Percentiles rank a stretch among this genome's conserved stretches.
Conservation (phyloP, 2,329 filamentous ascomycete genomes). For the Aspergillus fumigatiaffinis region DNA sequence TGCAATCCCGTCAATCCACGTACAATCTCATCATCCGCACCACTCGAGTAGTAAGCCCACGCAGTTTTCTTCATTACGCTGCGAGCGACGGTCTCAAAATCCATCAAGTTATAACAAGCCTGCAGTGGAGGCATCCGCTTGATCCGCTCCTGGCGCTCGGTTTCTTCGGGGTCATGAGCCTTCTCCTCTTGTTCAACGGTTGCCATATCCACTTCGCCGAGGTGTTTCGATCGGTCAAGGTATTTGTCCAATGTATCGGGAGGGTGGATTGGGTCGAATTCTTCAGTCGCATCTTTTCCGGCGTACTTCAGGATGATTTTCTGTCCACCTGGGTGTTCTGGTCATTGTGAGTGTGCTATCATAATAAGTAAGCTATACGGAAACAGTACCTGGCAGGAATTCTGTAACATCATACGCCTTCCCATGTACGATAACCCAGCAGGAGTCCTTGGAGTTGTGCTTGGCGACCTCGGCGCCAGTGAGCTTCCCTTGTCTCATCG, state of each 20-base stretch:
- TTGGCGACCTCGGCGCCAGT: constrained; percentile 59
- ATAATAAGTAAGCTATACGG: background rate
- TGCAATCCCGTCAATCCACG: constrained; percentile 6
- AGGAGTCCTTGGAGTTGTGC: constrained; percentile 78
- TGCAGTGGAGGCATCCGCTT: constrained; percentile 72
- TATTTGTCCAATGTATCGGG: constrained; percentile 82
- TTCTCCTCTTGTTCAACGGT: constrained; percentile 68
- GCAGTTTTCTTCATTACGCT: constrained; percentile 92
- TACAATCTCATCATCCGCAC: constrained; percentile 84
- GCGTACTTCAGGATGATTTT: constrained; percentile 98
- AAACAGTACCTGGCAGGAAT: constrained; percentile 64
- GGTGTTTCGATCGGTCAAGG: constrained; percentile 77
- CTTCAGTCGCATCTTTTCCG: constrained; percentile 88
- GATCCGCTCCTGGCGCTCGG: constrained; percentile 68
- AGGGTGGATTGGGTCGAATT: constrained; percentile 85
- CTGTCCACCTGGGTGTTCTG: constrained; percentile 80
- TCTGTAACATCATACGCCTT: constrained; percentile 88
- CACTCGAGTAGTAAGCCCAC: constrained; percentile 97
- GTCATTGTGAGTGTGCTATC: background rate
- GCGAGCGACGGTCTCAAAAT: constrained; percentile 91
- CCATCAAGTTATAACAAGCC: constrained; percentile 89
- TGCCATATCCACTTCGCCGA: constrained; percentile 83
- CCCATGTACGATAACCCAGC: constrained; percentile 88
- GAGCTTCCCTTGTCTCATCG: constrained; percentile 35
- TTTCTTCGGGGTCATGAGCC: constrained; percentile 66